Evolutionary conservation across 2,329 filamentous ascomycete species (phyloP).

Genomic region (Allantophomopsis lycopodina): DNA sequence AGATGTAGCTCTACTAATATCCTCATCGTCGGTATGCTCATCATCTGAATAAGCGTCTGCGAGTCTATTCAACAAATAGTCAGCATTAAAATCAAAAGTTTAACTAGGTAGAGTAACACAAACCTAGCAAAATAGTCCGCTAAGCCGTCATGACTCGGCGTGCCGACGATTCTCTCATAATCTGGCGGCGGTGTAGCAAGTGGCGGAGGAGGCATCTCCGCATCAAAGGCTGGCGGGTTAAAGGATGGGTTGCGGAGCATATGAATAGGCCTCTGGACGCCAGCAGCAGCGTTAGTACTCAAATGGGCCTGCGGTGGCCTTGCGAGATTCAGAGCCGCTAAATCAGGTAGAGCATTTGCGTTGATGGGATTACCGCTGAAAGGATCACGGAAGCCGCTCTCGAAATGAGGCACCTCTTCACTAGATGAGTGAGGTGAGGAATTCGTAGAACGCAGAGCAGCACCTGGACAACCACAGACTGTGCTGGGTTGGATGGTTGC

Average conservation of each 20-base stretch:
- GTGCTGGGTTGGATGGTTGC: slow-evolving; percentile 15
- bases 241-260: slow-evolving; percentile 54
- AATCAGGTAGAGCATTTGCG: background rate
- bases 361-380: background rate
- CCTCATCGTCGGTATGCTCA: slow-evolving; percentile 15
- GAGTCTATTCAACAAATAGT: slow-evolving; percentile 6
- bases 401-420: slow-evolving; percentile 29
- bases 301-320: slow-evolving; percentile 34
- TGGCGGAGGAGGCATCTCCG: slow-evolving; percentile 53
- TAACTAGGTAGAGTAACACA: slow-evolving; percentile 16
- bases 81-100: slow-evolving; percentile 3
- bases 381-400: slow-evolving; percentile 12
- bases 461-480: slow-evolving; percentile 51
- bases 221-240: slow-evolving; percentile 57
- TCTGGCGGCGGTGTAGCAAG: slow-evolving; percentile 56
- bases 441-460: slow-evolving; percentile 24
- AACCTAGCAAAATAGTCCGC: slow-evolving; percentile 58
- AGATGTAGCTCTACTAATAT: slow-evolving; percentile 8
- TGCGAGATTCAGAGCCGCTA: slow-evolving; percentile 18
- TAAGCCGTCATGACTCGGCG: slow-evolving; percentile 35
- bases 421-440: slow-evolving; percentile 21
- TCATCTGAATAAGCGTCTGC: slow-evolving; percentile 14
- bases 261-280: slow-evolving; percentile 45
- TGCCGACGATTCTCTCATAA: slow-evolving; percentile 50
- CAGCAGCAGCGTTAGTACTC: slow-evolving; percentile 7